phyloP scores from a whole-genome alignment of 305 asterid genomes.

The Caryopteris hybrid region DNA sequence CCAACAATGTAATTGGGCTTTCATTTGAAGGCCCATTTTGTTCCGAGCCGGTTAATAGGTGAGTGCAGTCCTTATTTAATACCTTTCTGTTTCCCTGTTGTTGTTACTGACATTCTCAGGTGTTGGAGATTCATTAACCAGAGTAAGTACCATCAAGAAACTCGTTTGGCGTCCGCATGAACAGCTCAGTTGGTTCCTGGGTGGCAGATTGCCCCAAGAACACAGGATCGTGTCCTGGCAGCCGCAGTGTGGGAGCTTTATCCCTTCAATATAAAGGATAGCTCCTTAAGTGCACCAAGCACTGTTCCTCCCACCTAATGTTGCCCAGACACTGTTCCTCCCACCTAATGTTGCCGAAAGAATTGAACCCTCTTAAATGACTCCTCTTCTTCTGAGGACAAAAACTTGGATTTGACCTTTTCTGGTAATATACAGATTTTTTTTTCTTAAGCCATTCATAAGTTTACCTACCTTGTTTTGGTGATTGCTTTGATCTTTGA shows the following conservation, averaged over 20 bases:
- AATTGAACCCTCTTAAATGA: slow-evolving; percentile 72
- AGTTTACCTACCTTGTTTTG: background rate
- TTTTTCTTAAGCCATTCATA: background rate
- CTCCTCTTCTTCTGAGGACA: slow-evolving; percentile 72
- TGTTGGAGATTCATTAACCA: slow-evolving; percentile 5
- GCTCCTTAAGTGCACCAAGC: no score
- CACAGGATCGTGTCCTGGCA: no score
- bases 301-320: no score
- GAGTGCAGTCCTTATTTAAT: background rate
- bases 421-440: slow-evolving; percentile 37
- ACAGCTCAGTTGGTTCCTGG: no score
- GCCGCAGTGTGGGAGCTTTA: no score
- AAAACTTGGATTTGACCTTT: slow-evolving; percentile 68
- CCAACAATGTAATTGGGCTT: no score
- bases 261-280: no score
- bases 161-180: slow-evolving; percentile 59
- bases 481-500: background rate
- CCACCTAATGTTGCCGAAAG: slow-evolving; percentile 81
- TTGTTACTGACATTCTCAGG: background rate
- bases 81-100: background rate
- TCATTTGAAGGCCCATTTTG: no score
- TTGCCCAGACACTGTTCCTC: no score
- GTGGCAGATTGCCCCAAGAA: no score
- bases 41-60: no score
- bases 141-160: background rate